A percentile compares a stretch with the other conserved stretches of the same genome.
phyloP scores from a whole-genome alignment of 768 basidiomycete genomes.

The Serendipita sp. region DNA sequence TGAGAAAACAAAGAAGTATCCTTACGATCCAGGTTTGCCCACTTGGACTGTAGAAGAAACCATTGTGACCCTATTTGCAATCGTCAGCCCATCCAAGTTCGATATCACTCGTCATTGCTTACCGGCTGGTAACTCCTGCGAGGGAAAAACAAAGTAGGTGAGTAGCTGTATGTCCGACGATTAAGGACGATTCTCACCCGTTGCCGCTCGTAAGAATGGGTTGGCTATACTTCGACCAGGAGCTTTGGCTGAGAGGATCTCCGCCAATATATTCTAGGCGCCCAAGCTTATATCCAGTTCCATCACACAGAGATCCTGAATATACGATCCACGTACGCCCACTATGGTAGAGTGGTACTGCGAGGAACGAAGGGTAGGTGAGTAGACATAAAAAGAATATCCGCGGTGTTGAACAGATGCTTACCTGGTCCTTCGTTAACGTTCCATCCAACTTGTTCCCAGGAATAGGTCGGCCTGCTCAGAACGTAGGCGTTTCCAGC shows the following conservation, averaged over 20 bases:
- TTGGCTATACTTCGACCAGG: constrained; percentile 5
- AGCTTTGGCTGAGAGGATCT: constrained; percentile 2
- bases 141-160: too few species aligned
- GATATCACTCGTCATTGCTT: too few species aligned
- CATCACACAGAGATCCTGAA: constrained; percentile 6
- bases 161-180: neutral
- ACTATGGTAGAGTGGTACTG: neutral
- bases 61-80: constrained; percentile 10
- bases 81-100: neutral
- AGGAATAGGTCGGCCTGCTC: too few species aligned
- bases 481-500: neutral
- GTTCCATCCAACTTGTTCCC: too few species aligned
- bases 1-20: too few species aligned
- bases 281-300: constrained; percentile 8
- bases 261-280: constrained; percentile 7
- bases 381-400: too few species aligned
- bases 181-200: neutral
- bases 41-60: constrained; percentile 9
- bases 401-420: neutral
- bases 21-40: neutral
- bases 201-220: constrained; percentile 2
- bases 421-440: constrained; percentile 9
- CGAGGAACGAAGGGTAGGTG: too few species aligned
- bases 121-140: too few species aligned
- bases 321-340: constrained; percentile 8